Evolutionary conservation across 208 protist species (phyloP), one percentile per base, ranked within the genome.

Genomic region (Leptomonas seymouri): DNA sequence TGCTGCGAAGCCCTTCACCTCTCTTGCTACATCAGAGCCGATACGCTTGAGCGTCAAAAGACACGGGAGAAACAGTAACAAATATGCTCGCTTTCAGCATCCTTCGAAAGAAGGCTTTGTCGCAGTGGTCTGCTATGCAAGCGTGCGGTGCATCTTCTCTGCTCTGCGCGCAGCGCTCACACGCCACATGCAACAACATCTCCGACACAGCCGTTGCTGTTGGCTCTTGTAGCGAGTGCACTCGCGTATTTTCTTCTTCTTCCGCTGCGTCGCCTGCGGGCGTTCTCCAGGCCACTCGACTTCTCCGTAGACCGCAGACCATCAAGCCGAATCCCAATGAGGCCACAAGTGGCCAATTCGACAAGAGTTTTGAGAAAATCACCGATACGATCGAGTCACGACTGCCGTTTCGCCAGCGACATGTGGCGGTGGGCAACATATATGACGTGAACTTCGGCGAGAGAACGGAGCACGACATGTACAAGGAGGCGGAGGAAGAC

Each of bases 351-450:
- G 90, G 87, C 14, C 80, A 91, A 45, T 95, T 91, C 56, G 85
- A 95, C 56, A 79, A 85, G 51, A 90, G 82, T 49, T 95, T 95
- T 54, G 90, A 95, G 63, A 93, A 93, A 58, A 63, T 95, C 4
- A 85, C 81, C n/a, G 72, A 75, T 14, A 78, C 80, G 30, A 74
- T 95, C 20, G 90, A 89, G 71, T 67, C 48, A 16, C 78, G 80
- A 49, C 67, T 93, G 65, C 80, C 82, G 2, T 85, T 90, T 41
- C 82, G 85, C 0, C 82, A 93, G 76, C 69, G 81, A 23, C 72
- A 90, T 46, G 64, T 90, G 15, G 20, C 71, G n/a, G 61, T 75
- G n/a, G 80, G 84, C 46, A 85, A 68, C 72, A 74, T 89, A 27
- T 83, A 90, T 65, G 87, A 95, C 64, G 78, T 68, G 46, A 69